Evolutionary conservation across 306 rosid genomes (phyloP).

Genomic region (Oxytropis ochrocephala): DNA sequence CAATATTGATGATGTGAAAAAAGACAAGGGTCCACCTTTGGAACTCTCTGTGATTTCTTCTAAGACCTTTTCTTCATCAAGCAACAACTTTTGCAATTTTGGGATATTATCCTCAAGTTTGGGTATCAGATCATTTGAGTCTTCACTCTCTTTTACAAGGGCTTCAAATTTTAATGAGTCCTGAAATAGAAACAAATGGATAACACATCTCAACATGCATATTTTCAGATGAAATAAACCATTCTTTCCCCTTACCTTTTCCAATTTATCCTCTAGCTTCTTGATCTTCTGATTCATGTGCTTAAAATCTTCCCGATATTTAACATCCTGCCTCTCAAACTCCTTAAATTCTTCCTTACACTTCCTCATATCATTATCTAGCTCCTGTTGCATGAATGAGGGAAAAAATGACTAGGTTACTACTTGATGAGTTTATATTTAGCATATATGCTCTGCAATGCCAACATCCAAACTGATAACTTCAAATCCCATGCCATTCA

Average conservation of each 20-base stretch:
- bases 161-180: constrained; percentile 63
- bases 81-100: constrained; percentile 60
- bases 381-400: constrained; percentile 47
- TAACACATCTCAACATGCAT: constrained; percentile 6
- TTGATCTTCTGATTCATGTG: constrained; percentile 80
- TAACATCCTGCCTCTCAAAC: constrained; percentile 94
- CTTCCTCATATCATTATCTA: constrained; percentile 66
- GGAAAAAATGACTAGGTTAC: not conserved
- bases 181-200: constrained; percentile 38
- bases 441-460: constrained; percentile 1
- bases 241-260: constrained; percentile 49
- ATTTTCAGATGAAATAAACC: not conserved
- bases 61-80: constrained; percentile 68
- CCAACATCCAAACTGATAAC: constrained; percentile 6
- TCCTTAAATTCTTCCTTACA: constrained; percentile 88
- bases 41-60: constrained; percentile 77
- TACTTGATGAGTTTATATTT: not conserved
- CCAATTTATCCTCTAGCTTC: constrained; percentile 78
- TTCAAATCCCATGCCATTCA: constrained; percentile 18
- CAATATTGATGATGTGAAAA: constrained; percentile 2
- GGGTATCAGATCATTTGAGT: constrained; percentile 67
- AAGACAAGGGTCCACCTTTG: constrained; percentile 45
- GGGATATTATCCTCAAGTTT: constrained; percentile 73
- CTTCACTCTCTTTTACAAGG: constrained; percentile 64
- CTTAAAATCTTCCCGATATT: constrained; percentile 79